Percentiles rank a stretch among this genome's conserved stretches.
Evolutionary conservation across 257 asterid genomes (phyloP).

Genomic region (Solanum stenotomum): DNA sequence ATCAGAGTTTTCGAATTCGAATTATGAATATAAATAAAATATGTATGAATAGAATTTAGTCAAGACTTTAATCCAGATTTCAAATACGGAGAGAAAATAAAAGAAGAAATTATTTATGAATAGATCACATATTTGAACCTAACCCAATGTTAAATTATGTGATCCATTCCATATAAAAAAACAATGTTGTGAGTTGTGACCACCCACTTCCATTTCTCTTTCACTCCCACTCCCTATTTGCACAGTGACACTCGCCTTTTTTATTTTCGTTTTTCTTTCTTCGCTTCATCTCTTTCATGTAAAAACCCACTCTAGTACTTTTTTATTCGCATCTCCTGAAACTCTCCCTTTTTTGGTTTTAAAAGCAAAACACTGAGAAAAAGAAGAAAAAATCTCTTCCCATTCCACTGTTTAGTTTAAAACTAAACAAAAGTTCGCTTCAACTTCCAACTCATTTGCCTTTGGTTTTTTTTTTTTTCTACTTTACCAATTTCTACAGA

Average conservation of each 20-base stretch:
- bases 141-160: background rate
- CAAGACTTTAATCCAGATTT: too few relatives aligned
- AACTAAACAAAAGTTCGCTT: background rate
- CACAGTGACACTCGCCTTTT: background rate
- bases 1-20: rapidly evolving
- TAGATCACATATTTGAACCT: background rate
- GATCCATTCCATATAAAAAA: background rate
- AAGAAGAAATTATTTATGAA: background rate
- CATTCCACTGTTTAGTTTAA: background rate
- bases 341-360: background rate
- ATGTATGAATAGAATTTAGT: too few relatives aligned
- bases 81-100: too few relatives aligned
- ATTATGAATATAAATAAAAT: too few relatives aligned
- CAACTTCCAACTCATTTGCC: background rate
- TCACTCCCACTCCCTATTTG: background rate
- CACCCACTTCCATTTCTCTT: background rate
- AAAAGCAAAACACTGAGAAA: background rate
- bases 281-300: background rate
- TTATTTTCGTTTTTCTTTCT: background rate
- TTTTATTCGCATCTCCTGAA: background rate
- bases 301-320: background rate
- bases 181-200: background rate
- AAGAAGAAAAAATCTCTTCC: background rate
- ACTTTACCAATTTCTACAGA: background rate
- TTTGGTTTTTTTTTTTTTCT: background rate